Evolutionary conservation across 192 early-diverging fungal genomes (phyloP).

Genomic region (Podila verticillata): DNA sequence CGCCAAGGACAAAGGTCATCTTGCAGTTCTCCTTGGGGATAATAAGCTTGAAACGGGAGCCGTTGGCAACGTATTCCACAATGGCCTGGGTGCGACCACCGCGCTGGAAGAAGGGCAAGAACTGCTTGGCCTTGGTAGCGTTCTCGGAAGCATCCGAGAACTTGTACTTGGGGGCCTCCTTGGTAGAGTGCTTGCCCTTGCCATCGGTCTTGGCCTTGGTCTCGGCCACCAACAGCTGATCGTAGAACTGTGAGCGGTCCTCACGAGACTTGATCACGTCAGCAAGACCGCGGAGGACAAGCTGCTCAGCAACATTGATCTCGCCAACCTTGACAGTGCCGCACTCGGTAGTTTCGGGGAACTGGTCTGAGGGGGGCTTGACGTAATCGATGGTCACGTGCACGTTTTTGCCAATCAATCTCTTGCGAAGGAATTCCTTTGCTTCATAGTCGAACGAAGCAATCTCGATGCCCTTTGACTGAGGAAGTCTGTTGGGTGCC

Average conservation of each 20-base stretch:
- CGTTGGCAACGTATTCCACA: slow-evolving; percentile 87
- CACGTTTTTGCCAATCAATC: slow-evolving; percentile 87
- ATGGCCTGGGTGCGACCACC: slow-evolving; percentile 80
- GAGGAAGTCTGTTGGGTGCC: slow-evolving; percentile 39
- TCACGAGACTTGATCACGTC: slow-evolving; percentile 88
- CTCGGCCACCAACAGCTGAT: slow-evolving; percentile 85
- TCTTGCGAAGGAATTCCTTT: slow-evolving; percentile 87
- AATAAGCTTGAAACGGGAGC: slow-evolving; percentile 83
- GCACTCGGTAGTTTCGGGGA: slow-evolving; percentile 84
- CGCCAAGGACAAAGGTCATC: slow-evolving; percentile 87
- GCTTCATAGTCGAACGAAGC: slow-evolving; percentile 89
- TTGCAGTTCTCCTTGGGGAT: slow-evolving; percentile 88
- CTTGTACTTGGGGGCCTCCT: slow-evolving; percentile 78
- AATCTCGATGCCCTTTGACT: slow-evolving; percentile 73
- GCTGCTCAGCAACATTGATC: slow-evolving; percentile 65
- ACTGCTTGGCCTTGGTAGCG: slow-evolving; percentile 84
- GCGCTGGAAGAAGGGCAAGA: slow-evolving; percentile 86
- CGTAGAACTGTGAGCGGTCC: slow-evolving; percentile 87
- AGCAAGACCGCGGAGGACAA: slow-evolving; percentile 78
- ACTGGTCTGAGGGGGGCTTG: slow-evolving; percentile 88
- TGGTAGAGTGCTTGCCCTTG: slow-evolving; percentile 88
- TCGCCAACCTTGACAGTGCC: slow-evolving; percentile 80
- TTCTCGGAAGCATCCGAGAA: slow-evolving; percentile 86
- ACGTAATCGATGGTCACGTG: slow-evolving; percentile 82
- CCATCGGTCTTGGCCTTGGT: slow-evolving; percentile 73